Evolutionary conservation across 805 yeast species (phyloP).

Genomic region (Starmerella tilneyi): DNA sequence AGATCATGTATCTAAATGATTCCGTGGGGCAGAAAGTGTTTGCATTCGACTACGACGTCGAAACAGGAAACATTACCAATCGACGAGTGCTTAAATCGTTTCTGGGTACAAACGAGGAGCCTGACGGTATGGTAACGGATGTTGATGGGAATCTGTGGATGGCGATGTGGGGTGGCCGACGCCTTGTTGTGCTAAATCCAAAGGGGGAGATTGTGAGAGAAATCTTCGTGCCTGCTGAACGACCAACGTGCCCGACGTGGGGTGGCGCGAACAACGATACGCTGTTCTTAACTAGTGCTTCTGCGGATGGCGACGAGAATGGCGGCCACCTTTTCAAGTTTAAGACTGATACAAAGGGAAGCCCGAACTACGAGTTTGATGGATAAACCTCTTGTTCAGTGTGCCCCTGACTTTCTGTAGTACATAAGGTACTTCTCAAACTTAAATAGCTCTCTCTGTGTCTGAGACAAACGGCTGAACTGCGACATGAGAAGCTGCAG

Average conservation of each 20-base stretch:
- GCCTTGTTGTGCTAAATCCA: constrained; percentile 26
- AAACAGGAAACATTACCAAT: constrained; percentile 32
- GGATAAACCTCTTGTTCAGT: neutral
- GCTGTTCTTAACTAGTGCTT: constrained; percentile 28
- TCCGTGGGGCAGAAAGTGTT: constrained; percentile 41
- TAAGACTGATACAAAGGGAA: constrained; percentile 27
- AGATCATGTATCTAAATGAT: constrained; percentile 44
- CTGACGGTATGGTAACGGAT: constrained; percentile 27
- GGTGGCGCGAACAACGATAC: constrained; percentile 30
- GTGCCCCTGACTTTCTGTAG: too few species aligned
- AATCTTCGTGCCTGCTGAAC: constrained; percentile 23
- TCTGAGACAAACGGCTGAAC: too few species aligned
- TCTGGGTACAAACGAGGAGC: constrained; percentile 24
- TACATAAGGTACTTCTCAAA: too few species aligned
- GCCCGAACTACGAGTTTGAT: constrained; percentile 22
- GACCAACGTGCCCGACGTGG: constrained; percentile 33
- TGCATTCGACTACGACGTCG: constrained; percentile 37
- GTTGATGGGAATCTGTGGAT: constrained; percentile 28
- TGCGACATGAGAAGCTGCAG: too few species aligned
- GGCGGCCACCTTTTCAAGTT: constrained; percentile 32
- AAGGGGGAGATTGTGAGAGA: constrained; percentile 27
- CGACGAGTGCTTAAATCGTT: constrained; percentile 24
- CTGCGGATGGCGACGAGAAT: constrained; percentile 22
- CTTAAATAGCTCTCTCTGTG: too few species aligned
- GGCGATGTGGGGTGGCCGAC: constrained; percentile 25